Percentiles rank a stretch among this genome's conserved stretches.
Conservation (phyloP, 805 yeast species). For the Starmerella ratchasimensis region DNA sequence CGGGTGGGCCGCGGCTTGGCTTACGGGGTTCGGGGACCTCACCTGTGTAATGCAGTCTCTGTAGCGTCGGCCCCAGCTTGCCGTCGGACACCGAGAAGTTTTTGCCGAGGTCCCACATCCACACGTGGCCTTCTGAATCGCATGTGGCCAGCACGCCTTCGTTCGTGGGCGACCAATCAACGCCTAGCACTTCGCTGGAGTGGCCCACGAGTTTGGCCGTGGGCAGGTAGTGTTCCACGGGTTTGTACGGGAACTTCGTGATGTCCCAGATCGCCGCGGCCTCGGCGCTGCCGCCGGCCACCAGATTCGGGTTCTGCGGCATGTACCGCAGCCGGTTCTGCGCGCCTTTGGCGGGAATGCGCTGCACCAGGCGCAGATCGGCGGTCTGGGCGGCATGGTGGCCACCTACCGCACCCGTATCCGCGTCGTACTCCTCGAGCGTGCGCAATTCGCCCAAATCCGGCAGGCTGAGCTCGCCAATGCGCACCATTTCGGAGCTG, state of each 20-base stretch:
- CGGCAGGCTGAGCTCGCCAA: slow-evolving; percentile 26
- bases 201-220: slow-evolving; percentile 38
- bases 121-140: slow-evolving; percentile 48
- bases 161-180: slow-evolving; percentile 56
- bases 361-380: slow-evolving; percentile 37
- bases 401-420: slow-evolving; percentile 27
- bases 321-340: slow-evolving; percentile 58
- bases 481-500: slow-evolving; percentile 35
- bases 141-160: slow-evolving; percentile 52
- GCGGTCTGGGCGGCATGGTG: slow-evolving; percentile 23
- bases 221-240: slow-evolving; percentile 31
- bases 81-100: slow-evolving; percentile 24
- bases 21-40: no score
- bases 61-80: slow-evolving; percentile 18
- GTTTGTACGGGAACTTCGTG: slow-evolving; percentile 57
- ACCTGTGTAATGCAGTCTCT: no score
- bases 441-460: slow-evolving; percentile 14
- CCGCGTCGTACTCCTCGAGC: slow-evolving; percentile 29
- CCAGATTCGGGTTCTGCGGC: slow-evolving; percentile 78
- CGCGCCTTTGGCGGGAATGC: slow-evolving; percentile 55
- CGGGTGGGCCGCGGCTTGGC: no score
- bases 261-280: slow-evolving; percentile 57
- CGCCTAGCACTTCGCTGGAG: slow-evolving; percentile 39
- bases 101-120: slow-evolving; percentile 51
- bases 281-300: slow-evolving; percentile 61